Evolutionary conservation across 768 basidiomycete species (phyloP).

Genomic region (Auriscalpium microsporum): DNA sequence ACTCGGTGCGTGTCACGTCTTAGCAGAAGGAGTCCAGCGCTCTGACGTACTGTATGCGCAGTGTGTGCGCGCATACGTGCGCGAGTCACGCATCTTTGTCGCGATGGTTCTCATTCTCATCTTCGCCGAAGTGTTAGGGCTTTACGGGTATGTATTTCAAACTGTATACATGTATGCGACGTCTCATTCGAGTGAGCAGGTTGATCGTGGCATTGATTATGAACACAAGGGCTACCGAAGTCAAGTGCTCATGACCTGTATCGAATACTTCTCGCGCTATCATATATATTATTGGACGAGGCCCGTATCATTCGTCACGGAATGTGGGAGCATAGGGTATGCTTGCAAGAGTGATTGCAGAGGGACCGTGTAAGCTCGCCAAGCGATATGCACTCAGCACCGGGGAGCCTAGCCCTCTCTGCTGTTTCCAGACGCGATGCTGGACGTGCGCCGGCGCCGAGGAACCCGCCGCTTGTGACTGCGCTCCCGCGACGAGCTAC

Average conservation of each 20-base stretch:
- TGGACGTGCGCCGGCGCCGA: conserved; percentile 14
- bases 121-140: conserved; percentile 90
- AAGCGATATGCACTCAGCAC: neutral
- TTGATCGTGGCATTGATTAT: conserved; percentile 47
- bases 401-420: neutral
- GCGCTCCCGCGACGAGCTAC: conserved; percentile 33
- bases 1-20: conserved; percentile 94
- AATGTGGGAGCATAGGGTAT: no score
- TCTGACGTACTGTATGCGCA: no score
- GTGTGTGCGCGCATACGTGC: conserved; percentile 22
- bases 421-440: conserved; percentile 8
- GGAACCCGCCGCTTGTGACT: conserved; percentile 30
- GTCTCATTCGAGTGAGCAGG: conserved; percentile 10
- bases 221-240: conserved; percentile 24
- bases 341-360: no score
- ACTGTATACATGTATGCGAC: neutral
- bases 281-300: no score
- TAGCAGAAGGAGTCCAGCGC: conserved; percentile 44
- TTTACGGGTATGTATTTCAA: conserved; percentile 55
- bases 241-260: neutral
- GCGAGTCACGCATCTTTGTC: neutral
- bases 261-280: no score
- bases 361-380: no score
- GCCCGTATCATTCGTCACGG: no score
- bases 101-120: conserved; percentile 72